Evolutionary conservation across 148 eudicot species (phyloP).

Genomic region (Diospyros lotus): DNA sequence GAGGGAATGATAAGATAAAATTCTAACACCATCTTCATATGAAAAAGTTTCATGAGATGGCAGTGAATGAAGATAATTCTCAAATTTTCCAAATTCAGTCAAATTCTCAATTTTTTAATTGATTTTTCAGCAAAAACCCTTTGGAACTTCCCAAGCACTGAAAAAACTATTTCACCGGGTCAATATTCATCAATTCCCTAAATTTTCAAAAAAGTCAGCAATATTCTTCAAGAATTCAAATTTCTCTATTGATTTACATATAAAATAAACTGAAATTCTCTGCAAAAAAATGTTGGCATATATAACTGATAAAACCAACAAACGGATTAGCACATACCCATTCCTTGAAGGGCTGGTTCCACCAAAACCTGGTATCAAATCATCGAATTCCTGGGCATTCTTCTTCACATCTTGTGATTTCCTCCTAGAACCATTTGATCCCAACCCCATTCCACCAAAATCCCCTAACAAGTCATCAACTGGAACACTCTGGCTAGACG

Average conservation of each 20-base stretch:
- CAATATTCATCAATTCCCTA: neutral
- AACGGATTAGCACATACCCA: constrained; percentile 29
- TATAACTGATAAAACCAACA: neutral
- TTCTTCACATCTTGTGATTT: constrained; percentile 17
- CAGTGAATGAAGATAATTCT: too few species aligned
- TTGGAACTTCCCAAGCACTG: neutral
- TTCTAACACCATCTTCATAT: too few species aligned
- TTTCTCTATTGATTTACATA: neutral
- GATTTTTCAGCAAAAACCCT: neutral
- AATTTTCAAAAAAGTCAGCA: neutral
- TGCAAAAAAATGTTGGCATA: neutral
- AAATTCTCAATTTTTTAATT: neutral
- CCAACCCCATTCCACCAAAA: constrained; percentile 32
- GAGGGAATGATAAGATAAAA: too few species aligned
- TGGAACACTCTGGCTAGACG: constrained; percentile 26
- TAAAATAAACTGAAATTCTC: neutral
- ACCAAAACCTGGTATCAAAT: constrained; percentile 65
- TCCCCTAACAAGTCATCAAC: constrained; percentile 56
- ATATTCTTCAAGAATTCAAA: neutral
- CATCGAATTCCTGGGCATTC: constrained; percentile 29
- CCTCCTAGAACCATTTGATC: constrained; percentile 16
- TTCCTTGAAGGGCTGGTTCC: constrained; percentile 20
- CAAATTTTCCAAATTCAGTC: neutral
- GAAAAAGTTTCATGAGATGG: too few species aligned
- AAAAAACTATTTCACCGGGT: neutral